A percentile compares a stretch with the other conserved stretches of the same genome.
These are phyloP conservation scores for Cicer judaicum DNA, from an alignment of 306 rosid genomes.

Conservation along the genomic window DNA sequence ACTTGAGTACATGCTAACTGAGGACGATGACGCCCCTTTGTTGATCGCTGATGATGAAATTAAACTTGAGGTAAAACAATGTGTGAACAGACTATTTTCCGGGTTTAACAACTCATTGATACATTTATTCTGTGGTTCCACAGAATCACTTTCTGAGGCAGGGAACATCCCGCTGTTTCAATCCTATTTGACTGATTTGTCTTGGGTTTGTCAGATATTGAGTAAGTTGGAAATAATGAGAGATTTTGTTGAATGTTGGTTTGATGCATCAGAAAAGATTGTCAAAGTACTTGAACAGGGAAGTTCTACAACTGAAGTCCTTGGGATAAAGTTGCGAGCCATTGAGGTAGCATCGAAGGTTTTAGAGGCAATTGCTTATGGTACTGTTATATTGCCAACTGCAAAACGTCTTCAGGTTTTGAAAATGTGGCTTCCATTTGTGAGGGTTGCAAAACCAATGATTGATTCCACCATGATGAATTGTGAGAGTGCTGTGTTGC, in stretches of 20 bases:
- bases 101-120: constrained; percentile 62
- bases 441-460: constrained; percentile 78
- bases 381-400: constrained; percentile 73
- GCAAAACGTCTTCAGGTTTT: constrained; percentile 70
- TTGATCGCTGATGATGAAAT: constrained; percentile 66
- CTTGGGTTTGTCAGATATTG: constrained; percentile 79
- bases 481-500: constrained; percentile 46
- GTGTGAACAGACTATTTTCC: constrained; percentile 63
- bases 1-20: constrained; percentile 92
- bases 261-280: constrained; percentile 81
- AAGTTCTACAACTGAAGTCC: constrained; percentile 52
- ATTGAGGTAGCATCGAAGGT: constrained; percentile 81
- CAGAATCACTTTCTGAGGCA: constrained; percentile 53
- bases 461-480: constrained; percentile 58
- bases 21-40: constrained; percentile 88
- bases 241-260: constrained; percentile 78
- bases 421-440: constrained; percentile 92
- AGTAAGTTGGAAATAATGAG: constrained; percentile 82
- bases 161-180: constrained; percentile 58
- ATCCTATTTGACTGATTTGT: constrained; percentile 70
- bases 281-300: constrained; percentile 65
- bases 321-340: constrained; percentile 64
- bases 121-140: constrained; percentile 57
- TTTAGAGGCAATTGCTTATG: constrained; percentile 82
- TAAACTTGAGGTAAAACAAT: constrained; percentile 71